Percentiles rank a stretch among this genome's conserved stretches.
Conservation (phyloP, 2,329 filamentous ascomycete species). For the Pestalotiopsis sp. region DNA sequence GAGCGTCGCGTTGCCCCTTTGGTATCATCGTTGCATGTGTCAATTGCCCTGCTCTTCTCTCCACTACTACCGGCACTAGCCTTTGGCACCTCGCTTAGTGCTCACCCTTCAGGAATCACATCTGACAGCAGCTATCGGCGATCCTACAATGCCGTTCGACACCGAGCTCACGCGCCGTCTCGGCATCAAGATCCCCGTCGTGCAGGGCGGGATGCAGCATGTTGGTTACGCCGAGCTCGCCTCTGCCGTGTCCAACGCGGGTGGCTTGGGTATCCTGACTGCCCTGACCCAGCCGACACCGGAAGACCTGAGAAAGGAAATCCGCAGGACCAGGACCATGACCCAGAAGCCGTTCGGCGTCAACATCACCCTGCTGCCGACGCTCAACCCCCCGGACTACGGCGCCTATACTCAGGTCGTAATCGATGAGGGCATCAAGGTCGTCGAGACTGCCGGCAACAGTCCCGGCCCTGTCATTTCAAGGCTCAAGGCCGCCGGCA, state of each 20-base stretch:
- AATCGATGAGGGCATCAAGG: constrained; percentile 87
- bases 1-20: neutral
- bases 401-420: constrained; percentile 87
- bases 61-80: neutral
- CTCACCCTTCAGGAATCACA: neutral
- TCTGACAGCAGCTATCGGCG: neutral
- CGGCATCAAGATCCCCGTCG: constrained; percentile 69
- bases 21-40: neutral
- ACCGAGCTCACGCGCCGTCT: constrained; percentile 61
- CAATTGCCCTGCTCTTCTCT: neutral
- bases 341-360: constrained; percentile 84
- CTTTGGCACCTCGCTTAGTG: neutral
- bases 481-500: constrained; percentile 79
- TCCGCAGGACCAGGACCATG: constrained; percentile 81
- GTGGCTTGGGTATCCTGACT: constrained; percentile 80
- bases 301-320: constrained; percentile 90
- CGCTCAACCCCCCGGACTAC: constrained; percentile 90
- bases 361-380: constrained; percentile 91
- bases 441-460: constrained; percentile 94
- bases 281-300: constrained; percentile 92
- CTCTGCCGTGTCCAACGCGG: constrained; percentile 78
- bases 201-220: constrained; percentile 89
- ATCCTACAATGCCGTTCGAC: constrained; percentile 54
- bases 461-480: constrained; percentile 85
- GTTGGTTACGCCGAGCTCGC: constrained; percentile 81